Evolutionary conservation across 352 stramenopile genomes (phyloP), one percentile per base, ranked within the genome.

Genomic region (Phytophthora quininea): DNA sequence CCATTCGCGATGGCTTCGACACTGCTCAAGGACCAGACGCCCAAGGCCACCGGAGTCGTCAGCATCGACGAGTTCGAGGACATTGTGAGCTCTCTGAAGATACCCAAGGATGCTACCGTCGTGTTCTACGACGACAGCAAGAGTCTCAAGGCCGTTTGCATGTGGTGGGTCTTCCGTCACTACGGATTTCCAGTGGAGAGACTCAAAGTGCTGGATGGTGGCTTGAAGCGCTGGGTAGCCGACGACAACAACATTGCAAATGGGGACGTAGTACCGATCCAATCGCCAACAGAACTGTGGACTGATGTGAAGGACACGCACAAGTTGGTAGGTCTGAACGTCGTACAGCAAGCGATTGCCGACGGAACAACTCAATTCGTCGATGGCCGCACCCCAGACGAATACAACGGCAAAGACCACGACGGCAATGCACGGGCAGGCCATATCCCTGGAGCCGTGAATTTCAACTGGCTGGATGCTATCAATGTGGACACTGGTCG

Each of bases 91-190:
- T 58, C 72, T 27, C 37, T 92, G 40, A 61, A 77, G 15, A 62
- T 92, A 30, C 67, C 80, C 7, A 69, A 67, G 11, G 71, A 88
- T 46, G 75, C 70, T 24, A 90, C 80, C 43, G 58, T 95, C 15
- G 84, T 95, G 14, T 90, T 95, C 52, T 95, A 95, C 66, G 86
- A 93, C 62, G 84, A 95, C 46, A 71, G 89, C 30, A 74, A 86
- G 46, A 86, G 84, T 53, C 73, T 93, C 49, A 83, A 85, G 65
- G 72, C 86, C 29, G 88, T 80, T 11, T 77, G 86, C 19, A 82
- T 85, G 58, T 94, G 86, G 86, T 94, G 86, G 86, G 83, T 94
- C 14, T 91, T 91, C 58, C 77, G 72, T 33, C 82, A 92, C 71
- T 94, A 82, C 53, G 86, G 86, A 24, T 89, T 91, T 53, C 82